These are phyloP conservation scores for Kazachstania bromeliacearum DNA, from an alignment of 805 yeast species.

Conservation along the genomic window DNA sequence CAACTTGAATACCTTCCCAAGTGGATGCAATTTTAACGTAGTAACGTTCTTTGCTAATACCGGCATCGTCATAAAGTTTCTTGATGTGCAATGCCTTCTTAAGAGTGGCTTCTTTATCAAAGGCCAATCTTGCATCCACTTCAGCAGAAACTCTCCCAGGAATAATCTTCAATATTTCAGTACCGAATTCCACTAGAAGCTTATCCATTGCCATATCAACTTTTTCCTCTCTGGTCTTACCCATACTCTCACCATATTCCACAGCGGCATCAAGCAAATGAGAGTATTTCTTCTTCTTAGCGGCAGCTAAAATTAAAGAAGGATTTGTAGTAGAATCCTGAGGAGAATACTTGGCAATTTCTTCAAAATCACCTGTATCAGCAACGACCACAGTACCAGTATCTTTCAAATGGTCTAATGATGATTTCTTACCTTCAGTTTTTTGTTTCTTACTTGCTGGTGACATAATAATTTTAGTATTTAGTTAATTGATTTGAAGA, in stretches of 20 bases:
- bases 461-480: too few relatives aligned
- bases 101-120: conserved; percentile 88
- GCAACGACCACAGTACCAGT: conserved; percentile 95
- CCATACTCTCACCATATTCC: conserved; percentile 65
- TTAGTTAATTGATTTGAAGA: too few relatives aligned
- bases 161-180: conserved; percentile 82
- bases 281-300: conserved; percentile 84
- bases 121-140: conserved; percentile 96
- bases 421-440: conserved; percentile 33
- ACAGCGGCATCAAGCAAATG: conserved; percentile 85
- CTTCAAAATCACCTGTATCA: conserved; percentile 97
- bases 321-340: conserved; percentile 99
- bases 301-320: conserved; percentile 89
- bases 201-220: conserved; percentile 82
- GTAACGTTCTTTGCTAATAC: conserved; percentile 81
- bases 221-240: conserved; percentile 43
- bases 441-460: conserved; percentile 31
- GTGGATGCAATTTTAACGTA: conserved; percentile 96
- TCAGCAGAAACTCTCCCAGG: conserved; percentile 99
- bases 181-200: conserved; percentile 92
- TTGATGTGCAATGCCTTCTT: conserved; percentile 90
- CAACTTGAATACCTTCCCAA: conserved; percentile 99
- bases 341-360: conserved; percentile 95
- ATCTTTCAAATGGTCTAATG: conserved; percentile 88
- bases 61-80: conserved; percentile 72